Conservation (phyloP, 106 monocot species). For the Allium fistulosum region DNA sequence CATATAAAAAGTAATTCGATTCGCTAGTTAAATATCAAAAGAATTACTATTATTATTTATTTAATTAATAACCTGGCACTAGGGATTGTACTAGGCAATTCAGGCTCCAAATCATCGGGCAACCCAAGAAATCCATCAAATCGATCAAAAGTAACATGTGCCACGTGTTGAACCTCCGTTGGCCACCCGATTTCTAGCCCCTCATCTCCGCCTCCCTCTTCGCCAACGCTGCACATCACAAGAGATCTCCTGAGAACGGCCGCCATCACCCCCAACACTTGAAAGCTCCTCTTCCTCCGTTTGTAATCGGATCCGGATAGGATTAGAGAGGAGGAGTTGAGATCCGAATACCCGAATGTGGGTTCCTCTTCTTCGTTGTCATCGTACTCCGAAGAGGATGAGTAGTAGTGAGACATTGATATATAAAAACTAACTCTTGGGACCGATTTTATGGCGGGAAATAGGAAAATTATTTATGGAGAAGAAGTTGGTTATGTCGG, state of each 20-base stretch:
- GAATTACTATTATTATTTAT: no score
- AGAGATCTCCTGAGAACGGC: conserved; percentile 42
- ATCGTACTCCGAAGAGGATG: conserved; percentile 14
- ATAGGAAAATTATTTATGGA: neutral
- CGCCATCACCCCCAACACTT: conserved; percentile 27
- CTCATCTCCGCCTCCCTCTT: conserved; percentile 30
- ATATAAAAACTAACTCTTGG: conserved; percentile 7
- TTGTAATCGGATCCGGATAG: neutral
- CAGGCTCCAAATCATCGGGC: conserved; percentile 61
- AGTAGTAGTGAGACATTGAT: neutral
- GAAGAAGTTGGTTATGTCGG: no score
- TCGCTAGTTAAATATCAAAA: no score
- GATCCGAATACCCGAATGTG: conserved; percentile 11
- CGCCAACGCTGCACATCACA: conserved; percentile 19
- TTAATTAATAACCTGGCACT: conserved; percentile 45
- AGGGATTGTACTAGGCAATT: conserved; percentile 41
- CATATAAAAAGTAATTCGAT: no score
- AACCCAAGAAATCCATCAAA: conserved; percentile 68
- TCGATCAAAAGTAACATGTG: conserved; percentile 41
- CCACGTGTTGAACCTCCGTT: conserved; percentile 18
- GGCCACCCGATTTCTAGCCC: conserved; percentile 22
- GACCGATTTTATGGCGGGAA: conserved; percentile 10
- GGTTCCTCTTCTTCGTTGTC: conserved; percentile 3
- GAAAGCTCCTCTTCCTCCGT: conserved; percentile 31
- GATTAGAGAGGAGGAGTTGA: conserved; percentile 37